Base-by-base conservation (phyloP, 176 grass and related monocot species). In the Dendrocalamus sinicus region DNA sequence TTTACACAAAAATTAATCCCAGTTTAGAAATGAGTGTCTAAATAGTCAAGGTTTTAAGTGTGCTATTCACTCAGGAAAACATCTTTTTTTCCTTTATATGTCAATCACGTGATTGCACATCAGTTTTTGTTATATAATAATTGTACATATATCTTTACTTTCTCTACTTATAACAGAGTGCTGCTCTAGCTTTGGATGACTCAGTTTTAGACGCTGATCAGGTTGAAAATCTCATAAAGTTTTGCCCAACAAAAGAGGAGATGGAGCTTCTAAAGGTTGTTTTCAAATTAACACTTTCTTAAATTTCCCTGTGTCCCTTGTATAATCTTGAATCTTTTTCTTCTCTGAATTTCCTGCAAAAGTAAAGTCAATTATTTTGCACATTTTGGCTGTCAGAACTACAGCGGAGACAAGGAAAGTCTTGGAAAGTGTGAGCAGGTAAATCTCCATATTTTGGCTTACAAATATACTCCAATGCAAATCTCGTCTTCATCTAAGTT, bases 351-450 rank as follows among this genome's bases (percentile, higher is more conserved):
- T 77, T 75, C 44, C 75, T 87, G 74, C 50, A 83, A 79, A 83
- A 66, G 46, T 86, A 73, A 83, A 67, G 74, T 94, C 80, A 85
- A 72, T 76, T 68, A 81, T 86, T 73, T 92, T 80, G 44, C 73
- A 77, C 81, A 76, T 74, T 92, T 87, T 74, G 30, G 35, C n/a
- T 82, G 41, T 71, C 89, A 95, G 93, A 85, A 89, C 35, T 98
- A 90, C 86, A 74, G 40, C 2, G 95, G 95, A 65, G 91, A 89
- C 76, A 93, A 89, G 88, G 95, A 95, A 80, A 85, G 19, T 53
- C 95, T 98, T 92, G 95, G 95, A 77, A 98, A 98, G 86, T 98
- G 95, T 89, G 95, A 97, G 71, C 95, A 89, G 84, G 95, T 94
- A 97, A 86, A 68, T 45, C 70, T 78, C 28, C 48, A 47, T 90